Percentiles rank a stretch among this genome's conserved stretches.
These are phyloP conservation scores for Singerocomus rubriflavus DNA, from an alignment of 1,284 basidiomycete species.

Conservation along the genomic window DNA sequence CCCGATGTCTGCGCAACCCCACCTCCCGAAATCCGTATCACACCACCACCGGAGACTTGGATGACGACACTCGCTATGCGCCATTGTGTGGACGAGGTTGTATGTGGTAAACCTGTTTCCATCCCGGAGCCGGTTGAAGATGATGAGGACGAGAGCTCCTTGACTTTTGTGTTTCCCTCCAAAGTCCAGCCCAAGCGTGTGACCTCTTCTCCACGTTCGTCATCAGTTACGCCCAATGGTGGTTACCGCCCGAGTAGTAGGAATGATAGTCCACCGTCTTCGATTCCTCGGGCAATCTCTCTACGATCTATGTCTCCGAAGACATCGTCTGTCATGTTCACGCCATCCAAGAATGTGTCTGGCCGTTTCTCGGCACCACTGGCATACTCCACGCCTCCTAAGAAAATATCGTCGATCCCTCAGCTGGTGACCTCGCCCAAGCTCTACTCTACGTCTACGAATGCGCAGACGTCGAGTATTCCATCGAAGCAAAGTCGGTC, in stretches of 20 bases:
- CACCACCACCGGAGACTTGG: conserved; percentile 17
- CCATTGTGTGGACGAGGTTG: not conserved
- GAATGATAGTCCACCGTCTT: conserved; percentile 41
- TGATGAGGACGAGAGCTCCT: conserved; percentile 29
- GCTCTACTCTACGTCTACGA: conserved; percentile 17
- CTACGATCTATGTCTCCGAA: conserved; percentile 35
- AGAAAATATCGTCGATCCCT: conserved; percentile 52
- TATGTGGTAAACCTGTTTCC: conserved; percentile 6
- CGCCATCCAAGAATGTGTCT: conserved; percentile 22
- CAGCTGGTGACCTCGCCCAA: conserved; percentile 44
- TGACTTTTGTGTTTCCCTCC: conserved; percentile 26
- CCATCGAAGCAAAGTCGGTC: conserved; percentile 32
- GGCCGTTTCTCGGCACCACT: conserved; percentile 21
- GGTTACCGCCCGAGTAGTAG: conserved; percentile 10
- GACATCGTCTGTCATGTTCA: conserved; percentile 24
- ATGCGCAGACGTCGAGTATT: conserved; percentile 13
- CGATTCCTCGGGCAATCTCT: conserved; percentile 47
- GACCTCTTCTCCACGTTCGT: conserved; percentile 25
- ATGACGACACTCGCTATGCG: conserved; percentile 12
- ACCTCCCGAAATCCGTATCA: conserved; percentile 26
- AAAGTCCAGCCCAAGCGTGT: conserved; percentile 10
- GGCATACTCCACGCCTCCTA: conserved; percentile 41
- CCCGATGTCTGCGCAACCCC: conserved; percentile 42
- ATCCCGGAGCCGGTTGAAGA: conserved; percentile 30
- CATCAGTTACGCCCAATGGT: conserved; percentile 4